Percentiles rank a stretch among this genome's conserved stretches.
Evolutionary conservation across 768 basidiomycete species (phyloP).

Genomic region (Cyclocybe cylindracea): DNA sequence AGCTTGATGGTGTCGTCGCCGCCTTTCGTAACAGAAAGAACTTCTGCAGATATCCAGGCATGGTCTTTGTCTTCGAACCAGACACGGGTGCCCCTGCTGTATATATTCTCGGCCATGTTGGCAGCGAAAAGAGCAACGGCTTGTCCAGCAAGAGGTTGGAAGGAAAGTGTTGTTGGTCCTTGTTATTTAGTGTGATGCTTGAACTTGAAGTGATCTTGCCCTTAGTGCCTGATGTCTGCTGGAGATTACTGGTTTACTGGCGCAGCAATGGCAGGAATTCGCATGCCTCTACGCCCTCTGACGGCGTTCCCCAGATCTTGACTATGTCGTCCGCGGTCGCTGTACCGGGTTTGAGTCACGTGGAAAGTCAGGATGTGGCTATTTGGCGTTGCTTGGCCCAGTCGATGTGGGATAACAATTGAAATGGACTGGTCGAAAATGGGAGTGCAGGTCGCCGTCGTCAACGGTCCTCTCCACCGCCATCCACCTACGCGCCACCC

Average conservation of each 20-base stretch:
- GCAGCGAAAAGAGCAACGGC: constrained; percentile 20
- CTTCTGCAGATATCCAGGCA: constrained; percentile 92
- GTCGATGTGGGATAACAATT: neutral
- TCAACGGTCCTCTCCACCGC: neutral
- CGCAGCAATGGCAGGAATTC: no score
- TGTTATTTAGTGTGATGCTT: constrained; percentile 16
- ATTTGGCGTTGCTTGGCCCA: neutral
- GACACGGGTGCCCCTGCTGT: constrained; percentile 86
- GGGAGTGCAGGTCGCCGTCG: constrained; percentile 7
- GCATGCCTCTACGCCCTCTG: no score
- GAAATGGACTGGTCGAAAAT: constrained; percentile 5
- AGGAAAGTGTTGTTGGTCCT: constrained; percentile 22
- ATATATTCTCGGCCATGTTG: constrained; percentile 87
- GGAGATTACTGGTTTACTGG: no score
- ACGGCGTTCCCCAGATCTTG: no score
- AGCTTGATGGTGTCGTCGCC: constrained; percentile 79
- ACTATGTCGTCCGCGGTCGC: no score
- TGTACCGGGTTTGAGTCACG: neutral
- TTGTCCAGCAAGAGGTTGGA: constrained; percentile 30
- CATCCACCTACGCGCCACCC: neutral
- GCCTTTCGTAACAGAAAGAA: constrained; percentile 62
- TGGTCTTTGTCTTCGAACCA: constrained; percentile 95
- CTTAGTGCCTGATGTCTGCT: neutral
- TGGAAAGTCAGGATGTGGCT: neutral
- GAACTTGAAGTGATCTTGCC: neutral